These are phyloP conservation scores for Stachybotrys chlorohalonatus DNA, from an alignment of 2,329 filamentous ascomycete genomes.

Conservation along the genomic window DNA sequence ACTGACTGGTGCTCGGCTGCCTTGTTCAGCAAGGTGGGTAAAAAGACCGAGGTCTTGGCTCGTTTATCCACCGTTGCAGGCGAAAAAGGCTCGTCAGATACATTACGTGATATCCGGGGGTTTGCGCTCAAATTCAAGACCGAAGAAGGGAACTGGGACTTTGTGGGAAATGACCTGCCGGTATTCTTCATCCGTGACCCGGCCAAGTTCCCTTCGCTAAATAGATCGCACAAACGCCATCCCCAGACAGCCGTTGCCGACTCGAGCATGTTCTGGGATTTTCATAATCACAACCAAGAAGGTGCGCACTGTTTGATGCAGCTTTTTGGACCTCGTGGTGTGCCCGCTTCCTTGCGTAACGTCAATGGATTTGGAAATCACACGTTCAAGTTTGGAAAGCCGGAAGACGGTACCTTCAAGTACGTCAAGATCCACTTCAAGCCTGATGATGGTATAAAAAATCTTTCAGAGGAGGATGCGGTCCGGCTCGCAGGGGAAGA, in stretches of 20 bases:
- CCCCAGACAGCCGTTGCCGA: conserved; percentile 63
- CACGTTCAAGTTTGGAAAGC: background rate
- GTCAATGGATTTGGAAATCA: conserved; percentile 1
- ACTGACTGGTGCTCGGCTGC: conserved; percentile 45
- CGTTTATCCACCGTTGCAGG: conserved; percentile 67
- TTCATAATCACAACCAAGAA: conserved; percentile 32
- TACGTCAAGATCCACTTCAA: conserved; percentile 2
- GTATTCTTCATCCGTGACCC: conserved; percentile 73
- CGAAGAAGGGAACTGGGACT: conserved; percentile 63
- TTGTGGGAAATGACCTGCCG: conserved; percentile 70
- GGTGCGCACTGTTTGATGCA: background rate
- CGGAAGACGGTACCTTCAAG: background rate
- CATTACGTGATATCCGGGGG: conserved; percentile 60
- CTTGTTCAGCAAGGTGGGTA: conserved; percentile 43
- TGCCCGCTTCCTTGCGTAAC: background rate
- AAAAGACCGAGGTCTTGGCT: conserved; percentile 47
- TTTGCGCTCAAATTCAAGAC: conserved; percentile 54
- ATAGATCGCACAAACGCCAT: conserved; percentile 71
- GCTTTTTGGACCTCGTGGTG: background rate
- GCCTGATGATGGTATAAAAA: background rate
- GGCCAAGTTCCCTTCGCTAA: conserved; percentile 66
- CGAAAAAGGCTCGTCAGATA: conserved; percentile 56
- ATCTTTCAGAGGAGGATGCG: background rate
- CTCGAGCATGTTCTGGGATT: conserved; percentile 48
- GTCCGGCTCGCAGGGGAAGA: background rate